Evolutionary conservation across 2,329 filamentous ascomycete species (phyloP), one percentile per base, ranked within the genome.

Genomic region (Pestalotiopsis fici): DNA sequence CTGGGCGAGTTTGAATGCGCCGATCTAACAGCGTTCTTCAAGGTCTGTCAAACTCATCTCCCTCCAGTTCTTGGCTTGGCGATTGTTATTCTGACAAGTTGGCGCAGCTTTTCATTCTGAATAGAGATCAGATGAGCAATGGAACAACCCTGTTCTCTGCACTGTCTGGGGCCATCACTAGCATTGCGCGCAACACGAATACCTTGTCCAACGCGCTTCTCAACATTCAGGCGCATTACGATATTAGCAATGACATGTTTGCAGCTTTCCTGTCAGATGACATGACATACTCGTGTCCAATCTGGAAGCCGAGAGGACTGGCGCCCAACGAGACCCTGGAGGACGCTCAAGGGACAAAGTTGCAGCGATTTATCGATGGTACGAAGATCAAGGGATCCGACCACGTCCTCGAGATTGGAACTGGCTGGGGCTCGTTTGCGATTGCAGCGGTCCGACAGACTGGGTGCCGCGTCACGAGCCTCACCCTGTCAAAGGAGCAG

Each of bases 191-290:
- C 67, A 83, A 82, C 57, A 86, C 85, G 12, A 90, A 90, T 73
- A 88, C 85, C 6, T 76, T 89, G 13, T 83, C 83, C 1, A 88
- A 87, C 70, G 82, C 88, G 1, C 83, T 88, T 12, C 81, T 92
- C 56, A 93, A 94, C 74, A 89, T 92, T 64, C 86, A 86, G 2
- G 90, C 90, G 4, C 91, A 94, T 71, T 94, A 94, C 76, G 91
- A 94, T 73, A 91, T 93, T 69, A 90, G 88, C 70, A 93, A 93
- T 74, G 88, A 90, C 67, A 92, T 93, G 89, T 93, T 93, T 72
- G 88, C 90, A 5, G 89, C 90, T 0, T 93, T 93, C 71, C 82
- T 93, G 31, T 92, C 90, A 0, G 83, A 87, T n/a, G 91, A 93
- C 74, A 93, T 93, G 91, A 93, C 90, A 3, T 93, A 93, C 73